Percentiles rank a stretch among this genome's conserved stretches.
Conservation (phyloP, 2,329 filamentous ascomycete genomes). For the Ascochyta rabiei region DNA sequence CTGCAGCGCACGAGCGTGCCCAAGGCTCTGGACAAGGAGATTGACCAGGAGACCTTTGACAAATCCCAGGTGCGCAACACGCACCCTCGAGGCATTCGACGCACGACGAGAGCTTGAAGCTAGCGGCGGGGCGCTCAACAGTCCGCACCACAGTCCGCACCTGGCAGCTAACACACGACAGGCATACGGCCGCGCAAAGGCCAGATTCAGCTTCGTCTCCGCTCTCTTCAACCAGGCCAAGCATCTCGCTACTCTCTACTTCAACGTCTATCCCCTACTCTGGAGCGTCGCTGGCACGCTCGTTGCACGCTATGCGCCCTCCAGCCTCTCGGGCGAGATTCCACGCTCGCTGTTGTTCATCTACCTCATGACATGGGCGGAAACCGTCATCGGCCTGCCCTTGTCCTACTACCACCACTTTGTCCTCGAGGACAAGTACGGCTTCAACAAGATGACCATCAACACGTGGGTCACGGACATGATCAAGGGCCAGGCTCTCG, state of each 20-base stretch:
- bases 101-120: not conserved
- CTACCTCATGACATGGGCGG: conserved; percentile 81
- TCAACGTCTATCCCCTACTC: conserved; percentile 86
- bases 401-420: conserved; percentile 91
- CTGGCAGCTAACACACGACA: conserved; percentile 29
- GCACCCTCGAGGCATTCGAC: not conserved
- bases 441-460: conserved; percentile 98
- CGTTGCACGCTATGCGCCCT: conserved; percentile 75
- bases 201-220: conserved; percentile 82
- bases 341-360: conserved; percentile 92
- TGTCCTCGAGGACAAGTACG: conserved; percentile 93
- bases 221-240: conserved; percentile 86
- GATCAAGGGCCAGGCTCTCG: conserved; percentile 86
- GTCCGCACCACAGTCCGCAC: not conserved
- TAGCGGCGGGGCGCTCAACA: not conserved
- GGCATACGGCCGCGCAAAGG: conserved; percentile 95
- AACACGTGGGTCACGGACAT: conserved; percentile 88
- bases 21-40: conserved; percentile 85
- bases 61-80: conserved; percentile 74
- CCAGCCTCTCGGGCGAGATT: conserved; percentile 87
- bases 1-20: conserved; percentile 80
- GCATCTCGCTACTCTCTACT: conserved; percentile 87
- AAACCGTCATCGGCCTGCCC: conserved; percentile 79
- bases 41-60: conserved; percentile 88
- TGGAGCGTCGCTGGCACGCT: conserved; percentile 82